Percentiles rank a stretch among this genome's conserved stretches.
These are phyloP conservation scores for Vitis vinifera DNA, from an alignment of 164 flowering plant genomes.

Conservation along the genomic window ASM3070453v1 NC_081811.1:912501-913000, in stretches of 20 bases:
- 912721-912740: conserved; percentile 1
- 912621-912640: background rate
- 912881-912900: too few relatives aligned
- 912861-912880: background rate
- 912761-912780: background rate
- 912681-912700: background rate
- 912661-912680: background rate
- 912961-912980: background rate
- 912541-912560: background rate
- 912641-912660: background rate
- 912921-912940: background rate
- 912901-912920: background rate
- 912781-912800: background rate
- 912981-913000: background rate
- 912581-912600: too few relatives aligned
- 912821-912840: background rate
- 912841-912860: background rate
- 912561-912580: background rate
- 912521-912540: too few relatives aligned
- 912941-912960: background rate
- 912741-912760: background rate
- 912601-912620: background rate
- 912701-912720: background rate
- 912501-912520: too few relatives aligned
- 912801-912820: background rate